Conservation (phyloP, 441 rosid genomes). For the Populus hybrid region DNA sequence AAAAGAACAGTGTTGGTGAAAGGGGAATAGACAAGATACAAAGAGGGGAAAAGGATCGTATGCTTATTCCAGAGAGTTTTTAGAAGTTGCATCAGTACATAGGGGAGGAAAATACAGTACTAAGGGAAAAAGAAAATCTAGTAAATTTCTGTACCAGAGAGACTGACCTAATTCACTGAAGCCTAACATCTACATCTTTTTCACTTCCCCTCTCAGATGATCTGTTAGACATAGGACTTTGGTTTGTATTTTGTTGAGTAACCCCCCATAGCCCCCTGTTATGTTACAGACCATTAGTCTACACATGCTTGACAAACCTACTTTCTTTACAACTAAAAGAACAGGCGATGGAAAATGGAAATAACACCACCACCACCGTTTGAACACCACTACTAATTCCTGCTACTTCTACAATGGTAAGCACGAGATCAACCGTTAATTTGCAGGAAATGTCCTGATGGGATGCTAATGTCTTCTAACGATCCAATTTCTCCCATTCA, state of each 20-base stretch:
- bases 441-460: conserved; percentile 48
- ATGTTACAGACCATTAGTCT: conserved; percentile 76
- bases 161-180: conserved; percentile 39
- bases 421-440: conserved; percentile 36
- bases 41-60: conserved; percentile 37
- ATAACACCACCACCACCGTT: conserved; percentile 54
- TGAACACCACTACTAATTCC: conserved; percentile 39
- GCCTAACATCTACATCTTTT: conserved; percentile 35
- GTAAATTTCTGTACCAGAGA: conserved; percentile 50
- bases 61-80: conserved; percentile 53
- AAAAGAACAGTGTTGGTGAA: conserved; percentile 4
- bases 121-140: conserved; percentile 36
- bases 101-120: conserved; percentile 42
- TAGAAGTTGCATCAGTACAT: conserved; percentile 46
- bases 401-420: conserved; percentile 32
- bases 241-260: conserved; percentile 53
- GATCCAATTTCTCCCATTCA: conserved; percentile 81
- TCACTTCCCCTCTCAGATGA: conserved; percentile 48
- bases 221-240: conserved; percentile 65
- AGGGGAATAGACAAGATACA: conserved; percentile 28
- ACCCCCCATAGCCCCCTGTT: conserved; percentile 46
- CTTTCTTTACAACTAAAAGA: conserved; percentile 68
- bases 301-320: conserved; percentile 46
- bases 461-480: conserved; percentile 41
- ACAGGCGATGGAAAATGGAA: conserved; percentile 66